These are phyloP conservation scores for Potentilla sterilis DNA, from an alignment of 306 rosid genomes.

Conservation along the genomic window DNA sequence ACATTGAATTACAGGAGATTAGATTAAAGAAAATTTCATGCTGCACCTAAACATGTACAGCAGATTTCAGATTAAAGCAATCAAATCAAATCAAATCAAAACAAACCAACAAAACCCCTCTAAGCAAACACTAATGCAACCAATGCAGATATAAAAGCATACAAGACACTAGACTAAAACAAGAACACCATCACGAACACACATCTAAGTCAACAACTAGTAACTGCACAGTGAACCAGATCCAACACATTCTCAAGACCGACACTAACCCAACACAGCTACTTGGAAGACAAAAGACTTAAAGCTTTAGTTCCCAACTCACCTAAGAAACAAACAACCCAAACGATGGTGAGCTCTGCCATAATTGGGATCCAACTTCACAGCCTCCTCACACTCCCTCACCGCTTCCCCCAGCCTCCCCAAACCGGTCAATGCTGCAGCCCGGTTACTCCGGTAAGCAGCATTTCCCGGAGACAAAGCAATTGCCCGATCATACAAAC, in stretches of 20 bases:
- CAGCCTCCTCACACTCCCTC: conserved; percentile 81
- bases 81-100: not conserved
- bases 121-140: not conserved
- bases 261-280: not conserved
- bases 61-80: not conserved
- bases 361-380: conserved; percentile 80
- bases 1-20: not conserved
- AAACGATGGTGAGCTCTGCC: conserved; percentile 85
- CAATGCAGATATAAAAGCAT: not conserved
- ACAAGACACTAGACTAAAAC: not conserved
- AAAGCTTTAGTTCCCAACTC: conserved; percentile 18
- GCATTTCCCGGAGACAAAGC: conserved; percentile 64
- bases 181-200: not conserved
- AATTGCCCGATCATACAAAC: conserved; percentile 76
- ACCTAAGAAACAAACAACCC: conserved; percentile 79
- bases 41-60: not conserved
- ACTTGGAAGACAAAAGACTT: not conserved
- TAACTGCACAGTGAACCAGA: not conserved
- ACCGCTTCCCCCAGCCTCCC: conserved; percentile 73
- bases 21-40: not conserved
- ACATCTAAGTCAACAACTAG: not conserved
- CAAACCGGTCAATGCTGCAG: conserved; percentile 78
- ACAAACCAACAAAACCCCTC: not conserved
- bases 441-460: conserved; percentile 80
- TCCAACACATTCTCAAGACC: conserved; percentile 13